Base-by-base conservation (phyloP, 305 asterid genomes). In the Fraxinus sp. region DNA sequence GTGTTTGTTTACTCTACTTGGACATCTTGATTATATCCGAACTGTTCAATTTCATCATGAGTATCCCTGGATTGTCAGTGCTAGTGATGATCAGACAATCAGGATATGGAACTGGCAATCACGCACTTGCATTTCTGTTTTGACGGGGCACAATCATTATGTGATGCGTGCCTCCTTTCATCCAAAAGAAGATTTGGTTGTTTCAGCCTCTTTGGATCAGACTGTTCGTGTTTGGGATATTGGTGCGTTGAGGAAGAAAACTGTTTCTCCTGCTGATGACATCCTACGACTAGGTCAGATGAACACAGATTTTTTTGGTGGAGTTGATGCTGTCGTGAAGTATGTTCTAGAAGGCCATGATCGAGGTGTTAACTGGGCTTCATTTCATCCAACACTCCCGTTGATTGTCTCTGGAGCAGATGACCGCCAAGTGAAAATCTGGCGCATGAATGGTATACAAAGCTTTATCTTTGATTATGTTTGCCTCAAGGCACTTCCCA, bases 401-500 rank as follows among this genome's bases (percentile, higher is more conserved):
- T 87, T 97, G 64, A 97, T 97, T 85, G 99, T 95, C 79, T 97
- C 99, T 81, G 99, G 98, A 62, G 99, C 99, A 0, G 99, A 97
- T 81, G 99, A 97, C 78, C 99, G 99, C 85, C 99, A 97, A 90
- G 98, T 97, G 84, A 97, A 97, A 87, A 93, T 95, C 84, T 97
- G 99, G 99, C 94, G 99, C 87, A 97, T 97, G 99, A 97, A 97
- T 87, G 99, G 98, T 97, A 66, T 66, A 66, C n/a, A 66, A 3
- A 26, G 37, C 36, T 74, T 77, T 66, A 79, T 10, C 75, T 36
- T 77, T 80, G 26, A 39, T 84, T 57, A 57, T n/a, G 10, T 55
- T 55, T 55, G 3, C 10, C 66, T n/a, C 3, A 6, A 55, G 66
- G 66, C 66, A 55, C 26, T n/a, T 55, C 28, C 28, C 28, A 26